A percentile compares a stretch with the other conserved stretches of the same genome.
Evolutionary conservation across 1,284 basidiomycete species (phyloP).

Genomic region (Fomitopsis pinicola): DNA sequence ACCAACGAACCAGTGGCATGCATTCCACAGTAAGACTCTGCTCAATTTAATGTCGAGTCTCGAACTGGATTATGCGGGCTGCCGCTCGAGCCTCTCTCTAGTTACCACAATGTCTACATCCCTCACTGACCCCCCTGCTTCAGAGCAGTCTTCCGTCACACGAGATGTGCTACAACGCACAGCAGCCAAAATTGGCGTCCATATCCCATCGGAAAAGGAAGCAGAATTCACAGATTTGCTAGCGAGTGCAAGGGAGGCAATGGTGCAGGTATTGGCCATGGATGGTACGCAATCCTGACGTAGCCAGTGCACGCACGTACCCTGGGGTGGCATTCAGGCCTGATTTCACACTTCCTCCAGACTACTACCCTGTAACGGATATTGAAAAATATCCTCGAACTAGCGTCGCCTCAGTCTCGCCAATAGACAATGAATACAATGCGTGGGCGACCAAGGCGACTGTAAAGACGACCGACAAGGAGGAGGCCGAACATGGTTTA

Average conservation of each 20-base stretch:
- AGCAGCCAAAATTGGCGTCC: slow-evolving; percentile 13
- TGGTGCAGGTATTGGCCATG: slow-evolving; percentile 17
- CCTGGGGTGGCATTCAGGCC: background rate
- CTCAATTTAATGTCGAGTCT: no score
- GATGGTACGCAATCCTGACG: slow-evolving; percentile 10
- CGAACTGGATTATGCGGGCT: no score
- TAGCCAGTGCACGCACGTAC: background rate
- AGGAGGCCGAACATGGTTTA: slow-evolving; percentile 6
- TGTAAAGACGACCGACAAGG: slow-evolving; percentile 8
- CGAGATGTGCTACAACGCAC: slow-evolving; percentile 14
- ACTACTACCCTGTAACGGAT: slow-evolving; percentile 14
- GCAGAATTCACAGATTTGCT: slow-evolving; percentile 15
- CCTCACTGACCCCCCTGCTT: background rate
- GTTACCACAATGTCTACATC: background rate
- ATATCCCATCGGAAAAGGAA: slow-evolving; percentile 12
- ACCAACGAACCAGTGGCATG: background rate
- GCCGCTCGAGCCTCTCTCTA: no score
- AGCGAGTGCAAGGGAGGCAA: slow-evolving; percentile 13
- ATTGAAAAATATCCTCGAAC: slow-evolving; percentile 14
- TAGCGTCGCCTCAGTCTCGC: slow-evolving; percentile 7
- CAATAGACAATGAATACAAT: slow-evolving; percentile 15
- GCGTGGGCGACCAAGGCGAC: slow-evolving; percentile 19
- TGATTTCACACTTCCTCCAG: slow-evolving; percentile 2
- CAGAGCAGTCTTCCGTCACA: slow-evolving; percentile 7
- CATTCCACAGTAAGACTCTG: background rate